A percentile compares a stretch with the other conserved stretches of the same genome.
Evolutionary conservation across 306 rosid genomes (phyloP).

Genomic region (Quercus wislizeni): DNA sequence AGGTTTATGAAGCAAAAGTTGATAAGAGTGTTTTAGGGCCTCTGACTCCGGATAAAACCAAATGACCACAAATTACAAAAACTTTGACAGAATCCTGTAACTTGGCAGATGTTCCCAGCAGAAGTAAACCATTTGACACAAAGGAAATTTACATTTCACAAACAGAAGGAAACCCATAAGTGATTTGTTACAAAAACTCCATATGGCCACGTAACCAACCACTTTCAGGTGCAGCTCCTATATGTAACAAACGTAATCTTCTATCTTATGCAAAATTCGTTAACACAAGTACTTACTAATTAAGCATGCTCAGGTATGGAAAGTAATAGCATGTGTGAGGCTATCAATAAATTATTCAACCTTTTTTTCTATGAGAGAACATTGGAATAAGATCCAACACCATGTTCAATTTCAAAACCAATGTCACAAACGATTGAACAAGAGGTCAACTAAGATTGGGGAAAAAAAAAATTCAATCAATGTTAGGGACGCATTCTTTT

Average conservation of each 20-base stretch:
- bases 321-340: no score
- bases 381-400: neutral
- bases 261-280: neutral
- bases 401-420: neutral
- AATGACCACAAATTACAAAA: conserved; percentile 33
- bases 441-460: neutral
- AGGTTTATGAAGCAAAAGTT: conserved; percentile 45
- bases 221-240: neutral
- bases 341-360: neutral
- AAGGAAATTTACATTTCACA: conserved; percentile 29
- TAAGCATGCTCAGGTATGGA: no score
- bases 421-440: no score
- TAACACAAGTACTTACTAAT: no score
- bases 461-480: no score
- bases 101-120: conserved; percentile 37
- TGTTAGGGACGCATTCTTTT: no score
- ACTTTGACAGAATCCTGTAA: conserved; percentile 35
- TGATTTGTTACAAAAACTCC: conserved; percentile 17
- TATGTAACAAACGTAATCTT: neutral
- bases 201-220: conserved; percentile 13
- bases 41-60: conserved; percentile 56
- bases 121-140: conserved; percentile 41
- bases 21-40: conserved; percentile 59
- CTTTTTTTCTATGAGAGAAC: neutral
- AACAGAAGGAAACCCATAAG: conserved; percentile 12